These are phyloP conservation scores for Brassica incana DNA, from an alignment of 345 rosid genomes.

Conservation along the genomic window DNA sequence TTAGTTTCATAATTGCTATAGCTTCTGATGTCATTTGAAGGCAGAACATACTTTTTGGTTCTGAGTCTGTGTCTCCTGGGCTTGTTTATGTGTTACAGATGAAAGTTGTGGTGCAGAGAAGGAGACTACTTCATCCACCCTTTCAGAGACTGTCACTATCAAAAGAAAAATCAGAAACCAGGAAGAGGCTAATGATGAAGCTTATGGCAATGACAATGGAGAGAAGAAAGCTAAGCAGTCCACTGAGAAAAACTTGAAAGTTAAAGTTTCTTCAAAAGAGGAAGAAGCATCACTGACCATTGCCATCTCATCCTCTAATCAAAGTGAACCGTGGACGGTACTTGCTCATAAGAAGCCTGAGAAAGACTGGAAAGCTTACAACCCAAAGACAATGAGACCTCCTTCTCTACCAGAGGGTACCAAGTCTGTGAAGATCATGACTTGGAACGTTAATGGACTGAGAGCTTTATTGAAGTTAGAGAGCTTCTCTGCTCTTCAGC, in stretches of 20 bases:
- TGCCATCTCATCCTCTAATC: conserved; percentile 26
- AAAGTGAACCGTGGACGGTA: conserved; percentile 81
- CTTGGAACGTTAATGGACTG: conserved; percentile 96
- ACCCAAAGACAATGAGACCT: conserved; percentile 79
- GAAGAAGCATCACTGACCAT: conserved; percentile 39
- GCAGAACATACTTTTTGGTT: neutral
- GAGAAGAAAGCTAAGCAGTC: conserved; percentile 45
- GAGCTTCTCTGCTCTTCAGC: conserved; percentile 75
- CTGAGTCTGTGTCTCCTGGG: neutral
- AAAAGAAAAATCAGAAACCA: conserved; percentile 36
- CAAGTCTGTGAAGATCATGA: conserved; percentile 61
- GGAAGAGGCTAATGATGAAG: conserved; percentile 36
- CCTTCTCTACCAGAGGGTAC: conserved; percentile 49
- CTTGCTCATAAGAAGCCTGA: conserved; percentile 94
- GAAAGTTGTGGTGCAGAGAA: conserved; percentile 40
- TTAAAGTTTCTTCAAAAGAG: conserved; percentile 27
- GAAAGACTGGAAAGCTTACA: conserved; percentile 78
- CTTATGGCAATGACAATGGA: conserved; percentile 16
- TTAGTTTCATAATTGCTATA: neutral
- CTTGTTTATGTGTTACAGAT: conserved; percentile 42
- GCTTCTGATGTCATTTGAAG: neutral
- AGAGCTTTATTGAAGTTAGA: conserved; percentile 73
- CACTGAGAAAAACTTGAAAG: conserved; percentile 3
- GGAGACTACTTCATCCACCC: conserved; percentile 31
- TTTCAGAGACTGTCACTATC: conserved; percentile 32